A percentile compares a stretch with the other conserved stretches of the same genome.
Evolutionary conservation across 108 stramenopile genomes (phyloP).

Genomic region (Cyclotella sp.): DNA sequence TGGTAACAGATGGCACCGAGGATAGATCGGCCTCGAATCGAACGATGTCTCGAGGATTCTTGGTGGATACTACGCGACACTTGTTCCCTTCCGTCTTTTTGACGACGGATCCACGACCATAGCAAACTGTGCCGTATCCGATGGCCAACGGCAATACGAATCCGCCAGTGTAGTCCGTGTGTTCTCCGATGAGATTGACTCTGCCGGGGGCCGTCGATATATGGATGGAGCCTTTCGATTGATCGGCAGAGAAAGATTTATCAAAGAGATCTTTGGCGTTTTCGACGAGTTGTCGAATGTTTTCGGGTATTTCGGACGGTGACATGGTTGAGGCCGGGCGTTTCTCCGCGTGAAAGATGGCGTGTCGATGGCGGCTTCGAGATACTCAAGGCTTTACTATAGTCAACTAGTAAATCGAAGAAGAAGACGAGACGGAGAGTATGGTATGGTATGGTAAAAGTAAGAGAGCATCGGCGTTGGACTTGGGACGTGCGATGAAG

Average conservation of each 20-base stretch:
- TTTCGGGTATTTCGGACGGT: constrained; percentile 13
- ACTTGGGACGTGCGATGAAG: too few species aligned
- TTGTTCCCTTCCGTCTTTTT: constrained; percentile 4
- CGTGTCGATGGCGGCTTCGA: background rate
- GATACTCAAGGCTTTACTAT: too few species aligned
- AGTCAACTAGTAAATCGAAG: too few species aligned
- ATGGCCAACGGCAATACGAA: constrained; percentile 94
- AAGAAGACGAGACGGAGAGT: too few species aligned
- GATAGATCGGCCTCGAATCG: constrained; percentile 52
- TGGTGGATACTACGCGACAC: constrained; percentile 61
- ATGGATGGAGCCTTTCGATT: background rate
- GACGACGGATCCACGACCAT: constrained; percentile 63
- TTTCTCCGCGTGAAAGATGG: background rate
- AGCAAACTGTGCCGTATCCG: constrained; percentile 75
- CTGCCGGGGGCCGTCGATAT: constrained; percentile 77
- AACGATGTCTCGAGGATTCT: constrained; percentile 42
- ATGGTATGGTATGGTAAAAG: too few species aligned
- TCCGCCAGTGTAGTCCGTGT: constrained; percentile 97
- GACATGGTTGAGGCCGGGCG: background rate
- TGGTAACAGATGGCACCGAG: constrained; percentile 49
- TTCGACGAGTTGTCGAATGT: constrained; percentile 34
- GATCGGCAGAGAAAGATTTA: constrained; percentile 22
- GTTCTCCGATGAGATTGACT: constrained; percentile 95
- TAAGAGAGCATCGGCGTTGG: too few species aligned
- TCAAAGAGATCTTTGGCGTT: constrained; percentile 50